A percentile compares a stretch with the other conserved stretches of the same genome.
Conservation (phyloP, 2,329 filamentous ascomycete species). For the Arthrobotrys musiformis region DNA sequence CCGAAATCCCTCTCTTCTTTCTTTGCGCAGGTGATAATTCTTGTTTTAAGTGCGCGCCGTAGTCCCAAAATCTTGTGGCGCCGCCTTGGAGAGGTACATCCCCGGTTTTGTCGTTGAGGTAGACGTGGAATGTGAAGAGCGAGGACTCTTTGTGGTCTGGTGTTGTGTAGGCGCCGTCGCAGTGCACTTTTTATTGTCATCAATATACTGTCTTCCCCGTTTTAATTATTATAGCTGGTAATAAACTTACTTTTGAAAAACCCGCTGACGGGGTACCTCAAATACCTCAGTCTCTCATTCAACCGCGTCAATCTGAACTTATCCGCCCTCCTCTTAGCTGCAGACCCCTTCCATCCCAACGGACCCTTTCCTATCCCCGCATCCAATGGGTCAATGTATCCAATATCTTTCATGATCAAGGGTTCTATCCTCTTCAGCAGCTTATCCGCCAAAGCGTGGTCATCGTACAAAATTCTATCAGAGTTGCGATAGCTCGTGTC, state of each 20-base stretch:
- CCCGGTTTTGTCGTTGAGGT: conserved; percentile 47
- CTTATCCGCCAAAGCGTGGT: conserved; percentile 70
- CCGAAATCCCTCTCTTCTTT: conserved; percentile 30
- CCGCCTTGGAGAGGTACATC: conserved; percentile 50
- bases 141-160: conserved; percentile 50
- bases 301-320: conserved; percentile 53
- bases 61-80: conserved; percentile 54
- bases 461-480: conserved; percentile 81
- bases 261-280: conserved; percentile 52
- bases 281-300: conserved; percentile 55
- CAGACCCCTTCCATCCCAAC: conserved; percentile 38
- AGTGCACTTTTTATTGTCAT: conserved; percentile 52
- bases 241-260: conserved; percentile 56
- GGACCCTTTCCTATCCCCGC: conserved; percentile 26
- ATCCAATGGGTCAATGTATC: conserved; percentile 40
- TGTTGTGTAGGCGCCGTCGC: conserved; percentile 55
- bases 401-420: conserved; percentile 62
- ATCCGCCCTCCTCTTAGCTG: conserved; percentile 24
- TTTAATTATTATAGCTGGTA: not conserved
- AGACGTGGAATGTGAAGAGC: conserved; percentile 56
- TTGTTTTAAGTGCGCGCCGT: conserved; percentile 14
- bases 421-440: conserved; percentile 71
- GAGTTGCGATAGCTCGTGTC: conserved; percentile 68
- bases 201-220: not conserved
- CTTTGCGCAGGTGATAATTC: conserved; percentile 1